Evolutionary conservation across 2,329 filamentous ascomycete species (phyloP).

Genomic region (Colletotrichum tofieldiae): DNA sequence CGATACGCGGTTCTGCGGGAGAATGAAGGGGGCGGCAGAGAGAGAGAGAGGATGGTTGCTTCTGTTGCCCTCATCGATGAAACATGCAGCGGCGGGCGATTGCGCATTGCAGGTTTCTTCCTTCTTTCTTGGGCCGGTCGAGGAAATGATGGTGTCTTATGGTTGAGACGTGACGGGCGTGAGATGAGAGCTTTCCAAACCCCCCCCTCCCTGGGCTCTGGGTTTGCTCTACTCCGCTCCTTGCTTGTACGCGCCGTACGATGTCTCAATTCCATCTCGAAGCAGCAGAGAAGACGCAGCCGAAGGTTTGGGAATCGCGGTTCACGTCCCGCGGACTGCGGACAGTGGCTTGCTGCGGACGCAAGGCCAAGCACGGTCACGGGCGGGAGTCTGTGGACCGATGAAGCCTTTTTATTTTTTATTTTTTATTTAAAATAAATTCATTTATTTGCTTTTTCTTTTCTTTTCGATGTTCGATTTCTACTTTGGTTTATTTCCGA

Average conservation of each 20-base stretch:
- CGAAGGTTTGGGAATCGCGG: background rate
- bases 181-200: background rate
- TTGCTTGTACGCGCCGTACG: background rate
- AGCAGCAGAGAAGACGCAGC: background rate
- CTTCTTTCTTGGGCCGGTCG: background rate
- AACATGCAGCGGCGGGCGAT: background rate
- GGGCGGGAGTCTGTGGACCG: slow-evolving; percentile 22
- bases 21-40: background rate
- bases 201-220: too few species aligned
- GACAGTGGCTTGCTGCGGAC: background rate
- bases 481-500: background rate
- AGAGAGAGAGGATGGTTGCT: background rate
- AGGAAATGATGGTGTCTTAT: background rate
- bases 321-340: background rate
- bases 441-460: too few species aligned
- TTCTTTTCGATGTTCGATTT: too few species aligned
- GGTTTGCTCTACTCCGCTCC: too few species aligned
- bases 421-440: background rate
- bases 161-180: background rate
- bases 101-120: background rate
- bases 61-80: background rate
- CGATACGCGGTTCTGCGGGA: background rate
- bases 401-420: background rate
- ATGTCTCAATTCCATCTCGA: background rate
- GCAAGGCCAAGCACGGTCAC: slow-evolving; percentile 8